Percentiles rank a stretch among this genome's conserved stretches.
These are phyloP conservation scores for Euphrasia arctica DNA, from an alignment of 305 asterid genomes.

Conservation along the genomic window DNA sequence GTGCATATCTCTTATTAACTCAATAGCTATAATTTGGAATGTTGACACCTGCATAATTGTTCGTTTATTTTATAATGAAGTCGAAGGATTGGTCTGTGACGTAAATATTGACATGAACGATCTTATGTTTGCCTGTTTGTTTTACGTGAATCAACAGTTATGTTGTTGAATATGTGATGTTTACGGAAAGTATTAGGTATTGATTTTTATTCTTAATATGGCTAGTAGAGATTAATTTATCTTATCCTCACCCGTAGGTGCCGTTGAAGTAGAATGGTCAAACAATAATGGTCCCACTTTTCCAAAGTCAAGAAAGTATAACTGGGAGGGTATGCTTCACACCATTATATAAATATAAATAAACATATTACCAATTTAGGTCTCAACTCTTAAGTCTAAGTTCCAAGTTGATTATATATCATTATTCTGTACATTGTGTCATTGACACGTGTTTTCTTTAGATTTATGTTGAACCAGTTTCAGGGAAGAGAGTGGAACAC, in stretches of 20 bases:
- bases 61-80: neutral
- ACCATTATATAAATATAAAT: no score
- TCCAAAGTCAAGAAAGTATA: slow-evolving; percentile 80
- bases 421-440: slow-evolving; percentile 13
- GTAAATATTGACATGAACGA: no score
- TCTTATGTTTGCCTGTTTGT: no score
- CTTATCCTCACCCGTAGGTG: slow-evolving; percentile 41
- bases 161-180: slow-evolving; percentile 7
- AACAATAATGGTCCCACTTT: slow-evolving; percentile 67
- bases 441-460: slow-evolving; percentile 5
- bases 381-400: neutral
- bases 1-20: slow-evolving; percentile 3
- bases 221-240: no score
- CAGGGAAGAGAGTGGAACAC: slow-evolving; percentile 97
- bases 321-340: slow-evolving; percentile 58
- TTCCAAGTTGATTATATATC: slow-evolving; percentile 3
- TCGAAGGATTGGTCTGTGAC: no score
- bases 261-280: slow-evolving; percentile 83
- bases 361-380: neutral
- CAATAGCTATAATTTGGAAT: slow-evolving; percentile 7
- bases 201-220: slow-evolving; percentile 15
- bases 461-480: slow-evolving; percentile 55
- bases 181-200: neutral
- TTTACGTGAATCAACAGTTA: no score
- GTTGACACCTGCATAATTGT: slow-evolving; percentile 15